Conservation (phyloP, 345 rosid species). For the Gossypium stocksii region DNA sequence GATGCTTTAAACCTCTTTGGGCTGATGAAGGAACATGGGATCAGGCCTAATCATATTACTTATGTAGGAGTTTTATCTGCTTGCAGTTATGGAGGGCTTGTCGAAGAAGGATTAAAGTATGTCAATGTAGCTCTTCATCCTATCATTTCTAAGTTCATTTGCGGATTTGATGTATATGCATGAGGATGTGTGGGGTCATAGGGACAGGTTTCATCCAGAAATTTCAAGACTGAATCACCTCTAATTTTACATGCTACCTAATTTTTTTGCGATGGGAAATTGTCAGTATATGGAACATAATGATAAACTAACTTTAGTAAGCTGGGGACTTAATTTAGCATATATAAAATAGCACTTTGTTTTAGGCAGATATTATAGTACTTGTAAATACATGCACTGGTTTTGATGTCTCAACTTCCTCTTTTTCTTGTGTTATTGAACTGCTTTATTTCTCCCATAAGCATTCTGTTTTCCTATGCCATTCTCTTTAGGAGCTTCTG, state of each 20-base stretch:
- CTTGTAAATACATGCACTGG: neutral
- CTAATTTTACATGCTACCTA: neutral
- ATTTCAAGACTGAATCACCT: neutral
- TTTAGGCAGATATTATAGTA: neutral
- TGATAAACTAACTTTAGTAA: neutral
- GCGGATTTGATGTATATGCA: neutral
- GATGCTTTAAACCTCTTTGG: slow-evolving; percentile 39
- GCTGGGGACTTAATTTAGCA: neutral
- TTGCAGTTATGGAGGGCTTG: slow-evolving; percentile 52
- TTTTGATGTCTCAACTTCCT: neutral
- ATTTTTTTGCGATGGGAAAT: neutral
- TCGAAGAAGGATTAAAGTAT: slow-evolving; percentile 35
- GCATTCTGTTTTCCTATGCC: slow-evolving; percentile 1
- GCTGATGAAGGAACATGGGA: slow-evolving; percentile 28
- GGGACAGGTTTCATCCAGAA: neutral
- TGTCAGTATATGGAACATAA: neutral
- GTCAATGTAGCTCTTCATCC: neutral
- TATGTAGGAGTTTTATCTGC: slow-evolving; percentile 45
- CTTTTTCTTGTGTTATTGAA: neutral
- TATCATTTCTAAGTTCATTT: neutral
- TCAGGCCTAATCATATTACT: slow-evolving; percentile 36
- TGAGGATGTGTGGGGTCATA: neutral
- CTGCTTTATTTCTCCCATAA: neutral
- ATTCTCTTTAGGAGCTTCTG: neutral
- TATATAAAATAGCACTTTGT: neutral